Conservation (phyloP, 768 basidiomycete species). For the Daedaleopsis sinensis region DNA sequence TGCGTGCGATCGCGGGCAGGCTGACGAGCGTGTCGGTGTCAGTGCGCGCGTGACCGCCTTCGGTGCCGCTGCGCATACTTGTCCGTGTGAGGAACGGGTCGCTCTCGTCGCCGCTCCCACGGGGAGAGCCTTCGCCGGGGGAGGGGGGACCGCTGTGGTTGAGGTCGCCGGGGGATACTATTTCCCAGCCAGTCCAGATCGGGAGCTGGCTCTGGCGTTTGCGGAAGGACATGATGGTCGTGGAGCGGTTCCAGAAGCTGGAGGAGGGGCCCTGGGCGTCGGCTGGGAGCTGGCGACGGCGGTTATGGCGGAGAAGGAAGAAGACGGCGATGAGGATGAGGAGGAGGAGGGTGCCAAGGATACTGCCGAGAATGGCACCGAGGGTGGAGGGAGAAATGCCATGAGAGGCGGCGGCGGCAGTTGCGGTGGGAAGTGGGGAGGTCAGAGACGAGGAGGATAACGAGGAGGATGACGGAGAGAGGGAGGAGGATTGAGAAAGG, state of each 20-base stretch:
- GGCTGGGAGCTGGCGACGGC: conserved; percentile 24
- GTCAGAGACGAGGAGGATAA: conserved; percentile 1
- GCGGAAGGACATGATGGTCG: conserved; percentile 22
- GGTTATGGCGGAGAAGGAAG: conserved; percentile 39
- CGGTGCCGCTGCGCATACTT: conserved; percentile 26
- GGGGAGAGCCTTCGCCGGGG: conserved; percentile 68
- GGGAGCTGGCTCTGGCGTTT: conserved; percentile 22
- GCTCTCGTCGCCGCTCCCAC: conserved; percentile 69
- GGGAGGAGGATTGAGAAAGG: too few species aligned
- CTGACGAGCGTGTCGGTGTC: conserved; percentile 34
- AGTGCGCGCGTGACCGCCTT: conserved; percentile 28
- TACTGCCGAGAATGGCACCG: conserved; percentile 61
- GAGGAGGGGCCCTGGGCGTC: conserved; percentile 26
- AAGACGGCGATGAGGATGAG: conserved; percentile 54
- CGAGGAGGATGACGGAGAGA: too few species aligned
- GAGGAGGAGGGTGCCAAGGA: conserved; percentile 61
- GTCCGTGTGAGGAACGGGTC: conserved; percentile 53
- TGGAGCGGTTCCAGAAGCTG: conserved; percentile 46
- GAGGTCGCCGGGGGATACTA: conserved; percentile 30
- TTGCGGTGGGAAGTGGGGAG: conserved; percentile 8
- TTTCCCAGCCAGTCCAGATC: conserved; percentile 37
- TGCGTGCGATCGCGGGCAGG: conserved; percentile 26
- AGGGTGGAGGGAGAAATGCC: conserved; percentile 38
- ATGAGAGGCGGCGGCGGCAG: conserved; percentile 24
- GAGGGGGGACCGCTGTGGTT: conserved; percentile 7